phyloP scores from a whole-genome alignment of 2,329 filamentous ascomycete genomes.

The Simplicillium sp. region DNA sequence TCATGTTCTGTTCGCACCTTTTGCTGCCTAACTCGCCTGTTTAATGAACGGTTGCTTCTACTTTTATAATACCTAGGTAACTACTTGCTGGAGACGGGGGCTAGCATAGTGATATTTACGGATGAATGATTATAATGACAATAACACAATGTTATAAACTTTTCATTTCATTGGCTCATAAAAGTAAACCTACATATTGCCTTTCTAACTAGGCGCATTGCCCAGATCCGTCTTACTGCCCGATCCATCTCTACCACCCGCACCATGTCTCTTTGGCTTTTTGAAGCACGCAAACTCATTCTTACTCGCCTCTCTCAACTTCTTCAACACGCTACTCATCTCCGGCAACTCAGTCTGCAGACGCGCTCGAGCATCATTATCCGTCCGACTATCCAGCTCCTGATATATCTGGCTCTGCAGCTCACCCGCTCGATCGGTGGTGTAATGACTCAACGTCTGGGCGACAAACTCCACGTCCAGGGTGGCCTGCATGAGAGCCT shows the following conservation, averaged over 20 bases:
- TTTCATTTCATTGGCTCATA: too few relatives aligned
- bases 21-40: slow-evolving; percentile 25
- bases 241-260: background rate
- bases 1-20: slow-evolving; percentile 39
- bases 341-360: slow-evolving; percentile 83
- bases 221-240: too few relatives aligned
- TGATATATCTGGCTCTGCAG: slow-evolving; percentile 87
- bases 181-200: too few relatives aligned
- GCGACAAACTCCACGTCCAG: slow-evolving; percentile 95
- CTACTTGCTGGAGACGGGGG: too few relatives aligned
- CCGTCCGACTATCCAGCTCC: slow-evolving; percentile 79
- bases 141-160: too few relatives aligned
- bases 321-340: slow-evolving; percentile 81
- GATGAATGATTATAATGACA: too few relatives aligned
- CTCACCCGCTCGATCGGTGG: slow-evolving; percentile 70
- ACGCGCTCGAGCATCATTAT: slow-evolving; percentile 70
- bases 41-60: background rate
- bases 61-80: too few relatives aligned
- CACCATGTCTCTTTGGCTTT: slow-evolving; percentile 41
- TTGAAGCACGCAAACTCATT: slow-evolving; percentile 84
- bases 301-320: slow-evolving; percentile 68
- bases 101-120: too few relatives aligned
- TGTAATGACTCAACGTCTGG: slow-evolving; percentile 85
- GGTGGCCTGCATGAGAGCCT: slow-evolving; percentile 90
- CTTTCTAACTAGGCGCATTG: too few relatives aligned